Base-by-base conservation (phyloP, 352 stramenopile species). In the Phytophthora cajani region DNA sequence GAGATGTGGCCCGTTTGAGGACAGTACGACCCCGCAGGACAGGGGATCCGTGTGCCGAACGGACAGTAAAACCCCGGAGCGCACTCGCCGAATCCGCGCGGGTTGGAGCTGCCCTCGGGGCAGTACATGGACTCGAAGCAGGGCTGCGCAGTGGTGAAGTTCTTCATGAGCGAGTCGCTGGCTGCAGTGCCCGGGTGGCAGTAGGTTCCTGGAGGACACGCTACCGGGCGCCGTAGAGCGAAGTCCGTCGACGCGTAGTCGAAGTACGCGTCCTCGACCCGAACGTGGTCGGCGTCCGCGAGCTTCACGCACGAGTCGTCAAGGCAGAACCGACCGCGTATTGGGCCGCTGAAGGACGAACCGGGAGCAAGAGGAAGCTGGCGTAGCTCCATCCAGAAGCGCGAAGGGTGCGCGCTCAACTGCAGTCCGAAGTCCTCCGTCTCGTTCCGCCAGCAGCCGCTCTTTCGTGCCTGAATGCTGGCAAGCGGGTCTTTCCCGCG, bases 341-440 rank as follows among this genome's bases (percentile, higher is more conserved):
- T 82, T 1, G 97, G 93, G 16, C 75, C 50, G 27, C 97, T 92
- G 2, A 84, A 74, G 0, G 92, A 81, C 9, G 92, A 83, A 3
- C 75, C 75, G 11, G 82, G 73, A 42, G 89, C 77, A 6, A 99
- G 78, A 12, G 97, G 97, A 14, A 98, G 80, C 53, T 95, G 74
- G 38, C 97, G 91, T 21, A 91, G 69, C 69, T 99, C 97, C 75
- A 94, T 90, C 97, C 97, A 99, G 72, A 99, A 97, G 36, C 91
- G 86, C 16, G 80, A 88, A 36, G 93, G 91, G 14, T 80, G 72
- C 1, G 72, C 62, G 47, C 90, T 98, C 27, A 97, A 66, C 74
- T 99, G 96, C 11, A 99, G 77, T 6, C 97, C 97, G 72, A 99
- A 98, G 62, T 99, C 97, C 25, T 89, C 67, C 2, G 97, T 99